Evolutionary conservation across 2,329 filamentous ascomycete species (phyloP), one percentile per base, ranked within the genome.

Genomic region (Hymenotorrendiella dingleyae): DNA sequence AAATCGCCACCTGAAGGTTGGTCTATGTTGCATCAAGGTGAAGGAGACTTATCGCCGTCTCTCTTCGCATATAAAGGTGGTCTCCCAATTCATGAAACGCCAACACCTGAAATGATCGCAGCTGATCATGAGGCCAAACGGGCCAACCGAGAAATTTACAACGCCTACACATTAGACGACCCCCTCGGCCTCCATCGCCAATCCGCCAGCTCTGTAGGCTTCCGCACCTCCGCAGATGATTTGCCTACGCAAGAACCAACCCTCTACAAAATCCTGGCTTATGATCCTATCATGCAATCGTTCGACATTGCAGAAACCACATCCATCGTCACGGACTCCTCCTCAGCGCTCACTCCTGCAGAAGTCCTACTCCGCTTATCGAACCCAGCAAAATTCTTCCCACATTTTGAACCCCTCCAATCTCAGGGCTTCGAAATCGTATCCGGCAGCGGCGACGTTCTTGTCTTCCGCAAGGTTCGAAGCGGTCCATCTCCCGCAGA

Each of bases 261-360:
- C 8, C 20, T 73, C 3, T 86, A 84, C 67, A 84, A 78, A 58
- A 72, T 86, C 24, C 67, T 87, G 5, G 81, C 78, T 2, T 85
- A 81, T 53, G 78, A 86, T 50, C 67, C 75, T 1, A 67, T 66
- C 7, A 78, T 72, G 52, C 71, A 81, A 51, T 66, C 65, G 10
- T 68, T 86, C 53, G 72, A 67, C 32, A 68, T 72, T 3, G 78
- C 78, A 5, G 78, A 82, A 49, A 82, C 78, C 1, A 75, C 72
- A 1, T 81, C 80, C 3, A 62, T 69, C 3, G 70, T 73, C 1
- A 63, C 68, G 1, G 69, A 74, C 36, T 63, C 61, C 5, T 64
- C 74, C n/a, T 57, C 64, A 0, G 65, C 76, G 0, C 61, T 79
- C 17, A 72, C 77, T 0, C 78, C 82, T 1, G 69, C 76, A 7